Evolutionary conservation across 768 basidiomycete genomes (phyloP), one percentile per base, ranked within the genome.

Genomic region (Agaricus blazei): DNA sequence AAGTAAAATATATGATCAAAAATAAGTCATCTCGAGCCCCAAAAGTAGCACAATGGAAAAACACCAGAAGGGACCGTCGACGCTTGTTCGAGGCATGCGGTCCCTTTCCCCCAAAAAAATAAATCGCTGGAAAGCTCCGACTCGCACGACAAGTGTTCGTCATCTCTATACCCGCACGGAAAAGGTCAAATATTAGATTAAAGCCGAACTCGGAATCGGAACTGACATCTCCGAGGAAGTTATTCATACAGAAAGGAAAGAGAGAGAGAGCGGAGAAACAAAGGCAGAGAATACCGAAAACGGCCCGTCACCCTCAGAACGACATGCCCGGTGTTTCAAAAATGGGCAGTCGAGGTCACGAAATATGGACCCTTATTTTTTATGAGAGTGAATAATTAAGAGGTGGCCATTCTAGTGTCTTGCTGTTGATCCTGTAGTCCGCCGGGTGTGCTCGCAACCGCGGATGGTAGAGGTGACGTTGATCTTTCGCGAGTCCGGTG

Each of bases 351-450:
- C 34, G 34, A 34, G 34, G 34, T 34, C 58, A 59, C 43, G 47
- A 47, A 34, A 36, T 7, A 43, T 24, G 12, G 28, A 11, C 36
- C 45, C 62, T 58, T 56, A 64, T 64, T 34, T 34, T 48, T 48
- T 51, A 59, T 59, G 34, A 34, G 8, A 34, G 4, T 34, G 11
- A 34, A 34, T 4, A 6, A 34, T 64, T 57, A 68, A 43, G 61
- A 60, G 54, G 64, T 58, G 14, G 68, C 69, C 68, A 70, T 71
- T 52, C 70, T 65, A 60, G 58, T 65, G 60, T 75, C 74, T 34
- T 42, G 46, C 28, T 55, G 42, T 43, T 43, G 46, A 15, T 54
- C 52, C 40, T 54, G 45, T 48, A 40, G 38, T 48, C 36, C 40
- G 26, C 40, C 37, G 3, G 34, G 34, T 34, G 34, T 3, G 11